A percentile compares a stretch with the other conserved stretches of the same genome.
Conservation (phyloP, 2,329 filamentous ascomycete genomes). For the Diaporthe amygdali region DNA sequence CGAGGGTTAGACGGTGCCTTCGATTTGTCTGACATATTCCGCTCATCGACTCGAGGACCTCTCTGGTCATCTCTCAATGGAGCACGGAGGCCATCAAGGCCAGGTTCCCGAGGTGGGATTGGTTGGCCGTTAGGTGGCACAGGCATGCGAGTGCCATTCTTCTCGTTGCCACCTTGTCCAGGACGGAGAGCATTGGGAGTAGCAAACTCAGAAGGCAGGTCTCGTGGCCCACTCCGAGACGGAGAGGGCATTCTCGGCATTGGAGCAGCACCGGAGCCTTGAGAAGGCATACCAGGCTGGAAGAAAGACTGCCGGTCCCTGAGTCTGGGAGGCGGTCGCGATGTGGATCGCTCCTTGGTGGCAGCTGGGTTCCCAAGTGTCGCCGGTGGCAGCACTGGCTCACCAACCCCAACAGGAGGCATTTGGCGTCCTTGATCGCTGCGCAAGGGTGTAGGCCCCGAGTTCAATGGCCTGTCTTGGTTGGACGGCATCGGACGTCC, state of each 20-base stretch:
- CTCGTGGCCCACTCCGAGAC: not conserved
- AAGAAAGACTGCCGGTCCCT: not conserved
- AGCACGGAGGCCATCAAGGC: not conserved
- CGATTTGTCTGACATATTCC: not conserved
- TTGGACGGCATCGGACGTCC: not conserved
- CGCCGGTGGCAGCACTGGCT: not conserved
- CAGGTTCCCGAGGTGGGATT: not conserved
- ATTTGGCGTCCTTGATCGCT: not conserved
- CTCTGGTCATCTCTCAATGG: not conserved
- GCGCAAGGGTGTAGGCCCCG: not conserved
- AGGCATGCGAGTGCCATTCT: not conserved
- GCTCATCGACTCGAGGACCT: not conserved
- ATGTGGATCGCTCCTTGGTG: not conserved
- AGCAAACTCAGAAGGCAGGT: not conserved
- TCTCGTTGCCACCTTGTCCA: not conserved
- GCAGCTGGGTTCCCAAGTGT: not conserved
- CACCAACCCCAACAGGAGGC: not conserved
- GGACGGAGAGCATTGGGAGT: not conserved
- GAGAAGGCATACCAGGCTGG: not conserved
- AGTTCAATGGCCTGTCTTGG: not conserved
- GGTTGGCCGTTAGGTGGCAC: not conserved
- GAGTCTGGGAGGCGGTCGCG: constrained; percentile 6
- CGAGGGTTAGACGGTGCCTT: not conserved
- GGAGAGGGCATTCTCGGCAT: not conserved
- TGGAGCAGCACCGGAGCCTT: not conserved